phyloP scores from a whole-genome alignment of 306 rosid species.

The Luffa aegyptiaca region DNA sequence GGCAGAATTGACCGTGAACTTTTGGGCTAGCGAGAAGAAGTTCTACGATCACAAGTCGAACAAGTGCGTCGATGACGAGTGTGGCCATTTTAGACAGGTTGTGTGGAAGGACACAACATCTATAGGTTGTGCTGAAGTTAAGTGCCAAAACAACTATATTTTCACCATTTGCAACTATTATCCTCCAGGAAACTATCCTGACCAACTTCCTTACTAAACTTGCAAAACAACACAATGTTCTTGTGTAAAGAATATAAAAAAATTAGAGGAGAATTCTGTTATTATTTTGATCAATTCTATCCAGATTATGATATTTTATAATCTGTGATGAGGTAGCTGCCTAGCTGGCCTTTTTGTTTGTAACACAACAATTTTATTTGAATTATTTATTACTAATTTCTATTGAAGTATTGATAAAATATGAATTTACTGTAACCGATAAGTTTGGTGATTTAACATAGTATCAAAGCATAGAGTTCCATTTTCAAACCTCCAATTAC shows the following conservation, averaged over 20 bases:
- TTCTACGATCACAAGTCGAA: conserved; percentile 7
- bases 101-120: conserved; percentile 11
- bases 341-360: neutral
- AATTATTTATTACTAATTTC: no score
- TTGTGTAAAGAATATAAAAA: no score
- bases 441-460: no score
- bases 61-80: conserved; percentile 11
- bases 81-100: conserved; percentile 20
- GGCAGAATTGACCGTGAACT: neutral
- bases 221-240: neutral
- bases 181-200: neutral
- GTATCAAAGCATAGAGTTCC: no score
- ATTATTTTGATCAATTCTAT: no score
- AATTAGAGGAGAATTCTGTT: neutral
- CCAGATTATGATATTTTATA: neutral
- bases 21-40: conserved; percentile 12
- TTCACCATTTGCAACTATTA: conserved; percentile 18
- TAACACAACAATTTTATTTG: neutral
- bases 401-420: no score
- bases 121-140: conserved; percentile 25
- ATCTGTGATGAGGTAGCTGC: neutral
- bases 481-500: no score
- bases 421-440: no score
- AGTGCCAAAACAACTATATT: conserved; percentile 17
- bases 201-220: conserved; percentile 11